Evolutionary conservation across 2,329 filamentous ascomycete genomes (phyloP).

Genomic region (Rhinocladiella similis): DNA sequence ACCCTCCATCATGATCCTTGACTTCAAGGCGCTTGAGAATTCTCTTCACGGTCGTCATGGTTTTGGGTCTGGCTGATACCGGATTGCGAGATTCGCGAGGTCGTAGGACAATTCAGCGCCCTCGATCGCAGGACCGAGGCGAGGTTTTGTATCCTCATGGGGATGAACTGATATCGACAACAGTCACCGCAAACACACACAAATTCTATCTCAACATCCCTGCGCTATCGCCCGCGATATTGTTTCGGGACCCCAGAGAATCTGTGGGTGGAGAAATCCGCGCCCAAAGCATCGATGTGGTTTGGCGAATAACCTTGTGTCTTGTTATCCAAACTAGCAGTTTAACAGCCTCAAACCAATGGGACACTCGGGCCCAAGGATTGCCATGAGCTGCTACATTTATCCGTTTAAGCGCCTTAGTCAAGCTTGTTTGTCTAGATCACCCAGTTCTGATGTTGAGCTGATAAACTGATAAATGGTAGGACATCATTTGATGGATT

Average conservation of each 20-base stretch:
- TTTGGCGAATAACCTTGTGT: neutral
- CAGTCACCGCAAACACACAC: neutral
- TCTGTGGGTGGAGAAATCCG: neutral
- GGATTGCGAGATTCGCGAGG: neutral
- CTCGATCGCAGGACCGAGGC: neutral
- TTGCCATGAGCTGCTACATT: neutral
- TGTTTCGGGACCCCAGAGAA: neutral
- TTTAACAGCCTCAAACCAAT: conserved; percentile 1
- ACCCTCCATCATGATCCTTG: neutral
- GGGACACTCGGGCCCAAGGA: neutral
- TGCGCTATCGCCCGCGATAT: neutral
- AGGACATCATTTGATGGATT: neutral
- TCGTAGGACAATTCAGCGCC: neutral
- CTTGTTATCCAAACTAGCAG: neutral
- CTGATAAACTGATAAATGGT: conserved; percentile 1
- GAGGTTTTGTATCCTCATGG: neutral
- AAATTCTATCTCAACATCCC: neutral
- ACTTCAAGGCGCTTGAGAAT: conserved; percentile 8
- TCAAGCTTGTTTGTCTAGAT: neutral
- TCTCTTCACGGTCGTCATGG: neutral
- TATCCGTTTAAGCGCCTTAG: conserved; percentile 1
- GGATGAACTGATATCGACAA: neutral
- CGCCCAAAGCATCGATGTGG: neutral
- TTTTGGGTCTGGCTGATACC: too few relatives aligned
- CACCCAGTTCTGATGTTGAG: neutral